Percentiles rank a stretch among this genome's conserved stretches.
These are phyloP conservation scores for Xylaria sp. DNA, from an alignment of 2,329 filamentous ascomycete genomes.

Conservation along the genomic window DNA sequence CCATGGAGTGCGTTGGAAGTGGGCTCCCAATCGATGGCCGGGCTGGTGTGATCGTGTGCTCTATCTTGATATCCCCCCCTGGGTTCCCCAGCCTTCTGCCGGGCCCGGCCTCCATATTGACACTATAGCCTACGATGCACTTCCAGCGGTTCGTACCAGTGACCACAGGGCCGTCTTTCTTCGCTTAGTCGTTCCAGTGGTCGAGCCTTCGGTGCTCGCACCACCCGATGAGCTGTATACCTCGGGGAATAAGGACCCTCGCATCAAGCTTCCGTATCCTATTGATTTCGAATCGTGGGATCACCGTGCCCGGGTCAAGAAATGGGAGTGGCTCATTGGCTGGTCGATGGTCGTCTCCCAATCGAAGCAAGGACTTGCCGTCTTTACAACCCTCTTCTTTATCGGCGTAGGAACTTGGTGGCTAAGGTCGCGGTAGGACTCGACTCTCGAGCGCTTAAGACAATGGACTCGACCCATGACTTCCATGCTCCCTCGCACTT, in stretches of 20 bases:
- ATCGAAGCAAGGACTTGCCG: constrained; percentile 55
- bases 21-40: constrained; percentile 84
- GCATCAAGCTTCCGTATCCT: constrained; percentile 52
- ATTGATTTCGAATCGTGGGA: constrained; percentile 63
- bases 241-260: constrained; percentile 29
- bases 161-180: constrained; percentile 88
- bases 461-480: not conserved
- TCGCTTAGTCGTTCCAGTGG: constrained; percentile 68
- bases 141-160: constrained; percentile 80
- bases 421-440: constrained; percentile 40
- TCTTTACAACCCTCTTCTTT: constrained; percentile 51
- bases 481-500: not conserved
- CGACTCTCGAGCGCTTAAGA: constrained; percentile 8
- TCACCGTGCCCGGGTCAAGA: constrained; percentile 46
- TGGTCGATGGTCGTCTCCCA: constrained; percentile 62
- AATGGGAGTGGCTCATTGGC: constrained; percentile 50
- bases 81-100: constrained; percentile 46
- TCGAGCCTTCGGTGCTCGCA: constrained; percentile 48
- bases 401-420: constrained; percentile 54
- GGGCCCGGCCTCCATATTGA: constrained; percentile 44
- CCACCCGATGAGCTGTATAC: constrained; percentile 36
- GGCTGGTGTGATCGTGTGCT: constrained; percentile 93
- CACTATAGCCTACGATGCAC: constrained; percentile 72
- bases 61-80: constrained; percentile 68
- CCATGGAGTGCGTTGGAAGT: constrained; percentile 65